Evolutionary conservation across 2,329 filamentous ascomycete genomes (phyloP).

Genomic region (Stagonosporopsis chrysanthemi): DNA sequence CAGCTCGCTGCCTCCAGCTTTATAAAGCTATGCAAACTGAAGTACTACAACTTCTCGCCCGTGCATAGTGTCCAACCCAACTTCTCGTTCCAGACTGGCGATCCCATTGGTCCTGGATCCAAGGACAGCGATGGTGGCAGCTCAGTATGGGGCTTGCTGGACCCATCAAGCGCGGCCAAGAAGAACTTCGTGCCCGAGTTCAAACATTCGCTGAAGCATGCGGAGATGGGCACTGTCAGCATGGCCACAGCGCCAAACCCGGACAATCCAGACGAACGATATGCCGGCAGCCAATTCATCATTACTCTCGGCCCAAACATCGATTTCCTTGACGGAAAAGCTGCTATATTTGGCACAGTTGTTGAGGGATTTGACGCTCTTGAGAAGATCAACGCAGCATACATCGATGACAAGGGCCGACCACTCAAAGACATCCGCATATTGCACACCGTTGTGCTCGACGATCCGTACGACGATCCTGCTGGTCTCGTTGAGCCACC

Average conservation of each 20-base stretch:
- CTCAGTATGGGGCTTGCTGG: slow-evolving; percentile 87
- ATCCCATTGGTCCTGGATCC: slow-evolving; percentile 87
- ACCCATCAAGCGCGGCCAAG: slow-evolving; percentile 66
- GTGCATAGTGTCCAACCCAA: slow-evolving; percentile 91
- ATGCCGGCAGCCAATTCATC: slow-evolving; percentile 92
- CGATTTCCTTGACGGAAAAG: slow-evolving; percentile 90
- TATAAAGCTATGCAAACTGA: slow-evolving; percentile 96
- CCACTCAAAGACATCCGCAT: slow-evolving; percentile 95
- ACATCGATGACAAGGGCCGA: slow-evolving; percentile 83
- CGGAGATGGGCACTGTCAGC: slow-evolving; percentile 89
- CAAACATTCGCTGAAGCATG: slow-evolving; percentile 85
- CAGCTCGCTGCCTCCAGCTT: slow-evolving; percentile 70
- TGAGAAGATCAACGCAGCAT: slow-evolving; percentile 90
- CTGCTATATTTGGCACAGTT: slow-evolving; percentile 93
- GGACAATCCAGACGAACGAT: slow-evolving; percentile 78
- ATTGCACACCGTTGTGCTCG: slow-evolving; percentile 87
- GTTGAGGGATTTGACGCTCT: slow-evolving; percentile 95
- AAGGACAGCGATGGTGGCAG: slow-evolving; percentile 88
- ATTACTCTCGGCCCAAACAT: slow-evolving; percentile 89
- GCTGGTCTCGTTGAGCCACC: slow-evolving; percentile 77
- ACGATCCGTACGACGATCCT: slow-evolving; percentile 91
- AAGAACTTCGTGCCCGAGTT: slow-evolving; percentile 86
- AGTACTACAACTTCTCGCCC: slow-evolving; percentile 98
- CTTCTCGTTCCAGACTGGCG: slow-evolving; percentile 96
- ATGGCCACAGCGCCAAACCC: slow-evolving; percentile 89